Evolutionary conservation across 495 filamentous ascomycete genomes (phyloP), one percentile per base, ranked within the genome.

Genomic region (Tuber magnatum): DNA sequence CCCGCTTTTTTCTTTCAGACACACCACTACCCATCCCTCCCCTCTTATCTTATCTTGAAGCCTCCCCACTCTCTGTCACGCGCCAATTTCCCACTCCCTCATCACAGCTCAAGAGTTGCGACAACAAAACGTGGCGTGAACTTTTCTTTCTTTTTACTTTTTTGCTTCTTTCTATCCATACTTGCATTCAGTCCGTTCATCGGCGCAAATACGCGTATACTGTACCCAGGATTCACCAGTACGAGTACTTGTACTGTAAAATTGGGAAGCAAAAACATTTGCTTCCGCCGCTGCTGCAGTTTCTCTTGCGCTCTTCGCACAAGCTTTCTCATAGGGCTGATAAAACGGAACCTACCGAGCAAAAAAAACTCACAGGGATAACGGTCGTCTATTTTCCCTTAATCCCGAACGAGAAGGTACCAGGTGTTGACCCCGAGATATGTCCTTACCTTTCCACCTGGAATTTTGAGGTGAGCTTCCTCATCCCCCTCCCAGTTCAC

Each of bases 371-470:
- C 46, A 80, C 71, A 81, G 80, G 80, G 48, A 91, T 98, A 71
- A 88, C 94, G 0, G 90, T 99, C 12, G 86, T 97, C 42, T 99
- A 99, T 84, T 92, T 97, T 81, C 95, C 95, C 3, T 89, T 97
- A 76, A 85, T 97, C 16, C 89, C 90, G 28, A 97, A 99, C 82
- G 87, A 90, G 0, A 89, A 90, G 32, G 92, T 94, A 1, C 87
- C 87, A 9, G 91, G 89, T 71, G 91, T 97, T 40, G 90, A 97
- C 82, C 94, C 95, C 0, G 88, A 91, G 46, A 88, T 86, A 20
- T 89, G 88, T 74, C 92, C 94, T 71, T 99, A 94, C 85, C 88
- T 97, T 84, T 92, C 89, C 78, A 99, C 95, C 1, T 98, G 95
- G 95, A 99, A 97, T 83, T 97, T 97, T 82, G 89, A 97, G 81